These are phyloP conservation scores for Astrothelium subdiscretum DNA, from an alignment of 495 filamentous ascomycete species.

Conservation along the genomic window DNA sequence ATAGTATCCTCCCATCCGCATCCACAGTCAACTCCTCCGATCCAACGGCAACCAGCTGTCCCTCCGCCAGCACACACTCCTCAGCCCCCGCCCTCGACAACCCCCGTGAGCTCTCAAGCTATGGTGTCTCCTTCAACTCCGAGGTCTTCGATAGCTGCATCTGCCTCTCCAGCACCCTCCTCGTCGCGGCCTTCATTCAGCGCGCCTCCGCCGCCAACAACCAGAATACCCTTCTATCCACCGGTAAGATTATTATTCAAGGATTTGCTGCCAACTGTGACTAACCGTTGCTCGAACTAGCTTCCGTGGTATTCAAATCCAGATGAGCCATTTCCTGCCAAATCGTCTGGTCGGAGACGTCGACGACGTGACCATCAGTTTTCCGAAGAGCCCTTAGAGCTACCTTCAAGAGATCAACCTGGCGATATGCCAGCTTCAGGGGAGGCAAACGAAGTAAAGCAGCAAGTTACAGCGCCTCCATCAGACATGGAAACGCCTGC, in stretches of 20 bases:
- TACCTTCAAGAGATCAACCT: conserved; percentile 34
- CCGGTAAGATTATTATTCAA: conserved; percentile 43
- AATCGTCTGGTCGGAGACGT: conserved; percentile 33
- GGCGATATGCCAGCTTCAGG: conserved; percentile 9
- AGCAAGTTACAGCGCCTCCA: conserved; percentile 25
- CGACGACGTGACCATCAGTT: conserved; percentile 30
- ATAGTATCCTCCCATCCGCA: conserved; percentile 29
- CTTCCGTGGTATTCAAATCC: conserved; percentile 76
- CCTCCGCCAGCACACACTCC: conserved; percentile 7
- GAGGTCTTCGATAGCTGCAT: not conserved
- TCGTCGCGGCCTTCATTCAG: conserved; percentile 15
- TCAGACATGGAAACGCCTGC: conserved; percentile 55
- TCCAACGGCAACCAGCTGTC: conserved; percentile 11
- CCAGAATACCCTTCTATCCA: conserved; percentile 42
- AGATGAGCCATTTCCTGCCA: conserved; percentile 51
- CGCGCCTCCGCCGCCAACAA: conserved; percentile 16
- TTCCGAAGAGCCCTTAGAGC: conserved; percentile 32
- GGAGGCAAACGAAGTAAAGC: conserved; percentile 16
- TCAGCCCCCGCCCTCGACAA: conserved; percentile 4
- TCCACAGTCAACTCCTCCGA: conserved; percentile 16
- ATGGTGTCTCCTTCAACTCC: conserved; percentile 15
- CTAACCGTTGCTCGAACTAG: conserved; percentile 25
- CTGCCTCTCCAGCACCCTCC: conserved; percentile 10
- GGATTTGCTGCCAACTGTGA: not conserved
- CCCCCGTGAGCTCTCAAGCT: conserved; percentile 11